phyloP scores from a whole-genome alignment of 192 early-diverging fungal species.

The Funneliformis mosseae region DNA sequence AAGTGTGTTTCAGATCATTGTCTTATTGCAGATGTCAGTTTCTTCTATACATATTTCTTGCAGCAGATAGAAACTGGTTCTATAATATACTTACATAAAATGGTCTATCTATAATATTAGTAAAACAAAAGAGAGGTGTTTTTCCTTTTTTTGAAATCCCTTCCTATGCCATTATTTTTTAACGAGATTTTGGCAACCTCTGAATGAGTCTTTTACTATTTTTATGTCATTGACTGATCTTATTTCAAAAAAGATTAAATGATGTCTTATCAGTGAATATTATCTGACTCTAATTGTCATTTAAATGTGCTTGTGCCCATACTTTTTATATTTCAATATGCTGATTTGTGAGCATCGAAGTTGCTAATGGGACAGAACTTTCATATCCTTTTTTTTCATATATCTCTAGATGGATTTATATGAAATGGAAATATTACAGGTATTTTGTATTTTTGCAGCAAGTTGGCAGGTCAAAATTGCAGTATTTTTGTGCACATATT shows the following conservation, averaged over 20 bases:
- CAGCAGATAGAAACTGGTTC: too few species aligned
- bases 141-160: not conserved
- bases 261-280: not conserved
- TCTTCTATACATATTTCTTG: too few species aligned
- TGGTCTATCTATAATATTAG: too few species aligned
- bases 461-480: not conserved
- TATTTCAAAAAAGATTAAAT: not conserved
- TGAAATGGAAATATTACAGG: constrained; percentile 22
- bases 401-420: not conserved
- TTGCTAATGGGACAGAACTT: not conserved
- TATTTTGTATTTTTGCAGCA: constrained; percentile 18
- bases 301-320: not conserved
- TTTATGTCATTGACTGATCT: not conserved
- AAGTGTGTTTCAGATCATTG: too few species aligned
- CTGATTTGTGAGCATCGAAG: not conserved
- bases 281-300: not conserved
- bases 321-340: not conserved
- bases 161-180: not conserved
- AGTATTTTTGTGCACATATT: not conserved
- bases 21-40: too few species aligned
- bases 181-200: not conserved
- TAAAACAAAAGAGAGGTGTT: not conserved
- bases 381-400: constrained; percentile 1
- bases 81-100: too few species aligned
- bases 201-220: not conserved